phyloP scores from a whole-genome alignment of 805 yeast genomes.

The Kluyveromyces lactis region DNA sequence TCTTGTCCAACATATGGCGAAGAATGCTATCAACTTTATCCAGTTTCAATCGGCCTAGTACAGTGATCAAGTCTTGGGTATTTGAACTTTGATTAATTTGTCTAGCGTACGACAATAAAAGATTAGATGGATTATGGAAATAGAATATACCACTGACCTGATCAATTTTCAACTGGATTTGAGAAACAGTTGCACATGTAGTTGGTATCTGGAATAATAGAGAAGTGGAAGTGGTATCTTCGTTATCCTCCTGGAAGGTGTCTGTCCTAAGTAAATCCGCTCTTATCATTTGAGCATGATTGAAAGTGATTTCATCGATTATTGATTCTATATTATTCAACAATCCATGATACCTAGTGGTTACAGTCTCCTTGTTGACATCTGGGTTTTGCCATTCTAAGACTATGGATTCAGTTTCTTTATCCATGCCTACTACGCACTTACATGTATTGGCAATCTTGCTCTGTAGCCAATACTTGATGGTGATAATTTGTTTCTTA shows the following conservation, averaged over 20 bases:
- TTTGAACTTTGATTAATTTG: conserved; percentile 23
- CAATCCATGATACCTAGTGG: conserved; percentile 18
- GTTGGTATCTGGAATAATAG: conserved; percentile 27
- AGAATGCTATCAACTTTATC: conserved; percentile 26
- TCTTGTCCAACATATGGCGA: conserved; percentile 29
- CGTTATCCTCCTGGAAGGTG: conserved; percentile 26
- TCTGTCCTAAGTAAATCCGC: conserved; percentile 23
- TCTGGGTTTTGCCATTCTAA: conserved; percentile 24
- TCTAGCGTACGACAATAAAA: conserved; percentile 20
- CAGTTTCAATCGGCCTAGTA: conserved; percentile 24
- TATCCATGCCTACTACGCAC: conserved; percentile 25
- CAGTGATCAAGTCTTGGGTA: conserved; percentile 19
- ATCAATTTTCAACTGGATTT: conserved; percentile 28
- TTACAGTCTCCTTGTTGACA: conserved; percentile 12
- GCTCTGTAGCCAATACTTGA: conserved; percentile 28
- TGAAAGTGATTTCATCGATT: conserved; percentile 29
- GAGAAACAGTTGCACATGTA: conserved; percentile 25
- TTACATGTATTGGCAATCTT: conserved; percentile 24
- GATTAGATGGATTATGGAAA: conserved; percentile 26
- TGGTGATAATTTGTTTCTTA: conserved; percentile 24
- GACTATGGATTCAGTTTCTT: conserved; percentile 16
- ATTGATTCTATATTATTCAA: conserved; percentile 24
- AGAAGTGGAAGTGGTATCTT: conserved; percentile 17
- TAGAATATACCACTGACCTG: conserved; percentile 26
- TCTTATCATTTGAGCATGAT: conserved; percentile 28